Conservation (phyloP, 257 asterid species). For the Dorcoceras hygrometricum region DNA sequence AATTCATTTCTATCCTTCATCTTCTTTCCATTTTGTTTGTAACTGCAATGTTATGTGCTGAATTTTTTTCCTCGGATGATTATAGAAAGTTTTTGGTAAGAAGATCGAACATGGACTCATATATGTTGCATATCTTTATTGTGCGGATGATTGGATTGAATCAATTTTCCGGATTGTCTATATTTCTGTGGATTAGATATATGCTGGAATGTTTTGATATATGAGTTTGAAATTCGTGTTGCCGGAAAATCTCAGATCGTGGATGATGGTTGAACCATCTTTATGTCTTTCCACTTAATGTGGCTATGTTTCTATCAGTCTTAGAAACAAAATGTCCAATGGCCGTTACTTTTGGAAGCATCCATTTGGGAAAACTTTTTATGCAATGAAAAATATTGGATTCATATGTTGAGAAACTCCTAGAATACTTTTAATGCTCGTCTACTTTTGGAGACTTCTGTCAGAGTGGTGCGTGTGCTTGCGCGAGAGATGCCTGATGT, state of each 20-base stretch:
- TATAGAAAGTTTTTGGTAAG: slow-evolving; percentile 2
- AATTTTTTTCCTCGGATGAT: slow-evolving; percentile 8
- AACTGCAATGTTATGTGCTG: slow-evolving; percentile 8
- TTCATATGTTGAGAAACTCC: background rate
- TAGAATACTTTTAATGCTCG: slow-evolving; percentile 3
- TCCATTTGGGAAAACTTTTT: background rate
- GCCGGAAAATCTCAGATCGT: background rate
- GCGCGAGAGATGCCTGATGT: background rate
- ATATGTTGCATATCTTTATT: background rate
- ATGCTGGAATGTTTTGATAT: no score
- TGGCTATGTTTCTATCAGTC: background rate
- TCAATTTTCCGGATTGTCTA: no score
- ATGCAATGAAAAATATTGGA: background rate
- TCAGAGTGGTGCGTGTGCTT: background rate
- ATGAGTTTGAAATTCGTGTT: background rate
- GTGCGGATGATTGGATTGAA: background rate
- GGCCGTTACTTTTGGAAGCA: background rate
- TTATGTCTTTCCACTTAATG: background rate
- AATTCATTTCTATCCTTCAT: background rate
- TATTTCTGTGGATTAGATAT: no score
- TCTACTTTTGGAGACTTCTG: slow-evolving; percentile 6
- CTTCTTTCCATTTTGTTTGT: background rate
- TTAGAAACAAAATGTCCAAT: background rate
- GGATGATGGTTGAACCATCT: background rate
- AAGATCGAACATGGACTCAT: background rate